These are phyloP conservation scores for Epichloe hybrida DNA, from an alignment of 2,329 filamentous ascomycete species.

Conservation along the genomic window DNA sequence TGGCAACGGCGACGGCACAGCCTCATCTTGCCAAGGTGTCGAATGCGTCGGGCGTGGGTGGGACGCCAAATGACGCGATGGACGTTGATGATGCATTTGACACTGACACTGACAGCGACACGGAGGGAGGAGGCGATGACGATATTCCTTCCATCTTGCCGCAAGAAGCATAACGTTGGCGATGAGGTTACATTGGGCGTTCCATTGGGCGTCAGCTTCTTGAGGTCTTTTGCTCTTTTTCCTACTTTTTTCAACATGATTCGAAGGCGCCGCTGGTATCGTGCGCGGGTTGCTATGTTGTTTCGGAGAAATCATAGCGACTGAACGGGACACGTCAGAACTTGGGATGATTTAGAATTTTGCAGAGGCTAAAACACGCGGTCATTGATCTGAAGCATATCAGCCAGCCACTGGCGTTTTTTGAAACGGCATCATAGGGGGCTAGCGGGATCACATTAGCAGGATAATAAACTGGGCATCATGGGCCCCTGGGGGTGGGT, in stretches of 20 bases:
- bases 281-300: neutral
- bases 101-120: conserved; percentile 5
- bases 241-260: neutral
- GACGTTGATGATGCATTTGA: conserved; percentile 4
- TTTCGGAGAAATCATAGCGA: neutral
- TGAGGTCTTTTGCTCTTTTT: neutral
- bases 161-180: neutral
- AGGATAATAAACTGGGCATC: no score
- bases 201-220: neutral
- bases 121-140: conserved; percentile 10
- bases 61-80: conserved; percentile 15
- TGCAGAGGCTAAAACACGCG: neutral
- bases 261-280: neutral
- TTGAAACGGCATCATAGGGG: neutral
- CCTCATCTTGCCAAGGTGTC: conserved; percentile 1
- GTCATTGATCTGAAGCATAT: neutral
- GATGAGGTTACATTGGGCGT: neutral
- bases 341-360: neutral
- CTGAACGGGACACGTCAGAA: neutral
- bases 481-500: no score
- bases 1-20: neutral
- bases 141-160: conserved; percentile 16
- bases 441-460: neutral
- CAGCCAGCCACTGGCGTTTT: neutral
- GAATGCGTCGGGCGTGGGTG: conserved; percentile 1